A percentile compares a stretch with the other conserved stretches of the same genome.
These are phyloP conservation scores for Aechmea fasciata DNA, from an alignment of 176 grass and related monocot species.

Conservation along the genomic window DNA sequence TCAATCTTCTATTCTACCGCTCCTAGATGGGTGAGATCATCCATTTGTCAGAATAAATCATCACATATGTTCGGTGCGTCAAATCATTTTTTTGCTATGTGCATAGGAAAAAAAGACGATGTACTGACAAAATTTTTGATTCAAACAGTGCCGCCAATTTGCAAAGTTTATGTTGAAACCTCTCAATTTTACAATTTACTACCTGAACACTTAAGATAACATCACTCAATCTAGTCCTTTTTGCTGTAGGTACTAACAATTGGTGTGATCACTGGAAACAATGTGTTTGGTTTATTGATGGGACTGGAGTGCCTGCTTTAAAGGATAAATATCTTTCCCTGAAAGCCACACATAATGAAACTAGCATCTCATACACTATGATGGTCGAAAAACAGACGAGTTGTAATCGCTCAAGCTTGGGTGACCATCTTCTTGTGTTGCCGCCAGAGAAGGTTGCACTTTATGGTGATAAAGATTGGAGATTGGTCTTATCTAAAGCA, in stretches of 20 bases:
- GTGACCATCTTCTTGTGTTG: constrained; percentile 32
- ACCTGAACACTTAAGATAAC: not conserved
- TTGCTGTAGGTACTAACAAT: constrained; percentile 36
- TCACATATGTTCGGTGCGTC: constrained; percentile 21
- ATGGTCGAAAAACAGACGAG: constrained; percentile 16
- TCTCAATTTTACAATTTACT: not conserved
- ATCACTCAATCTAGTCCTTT: not conserved
- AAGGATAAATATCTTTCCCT: constrained; percentile 52
- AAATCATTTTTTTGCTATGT: constrained; percentile 1
- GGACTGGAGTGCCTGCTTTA: constrained; percentile 21
- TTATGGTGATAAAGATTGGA: constrained; percentile 83
- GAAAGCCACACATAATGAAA: constrained; percentile 66
- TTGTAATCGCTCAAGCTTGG: constrained; percentile 18
- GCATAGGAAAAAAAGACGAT: too few relatives aligned
- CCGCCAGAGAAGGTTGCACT: constrained; percentile 67
- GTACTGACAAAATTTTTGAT: too few relatives aligned
- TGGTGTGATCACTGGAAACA: constrained; percentile 99
- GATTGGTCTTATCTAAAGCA: constrained; percentile 36
- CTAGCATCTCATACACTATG: constrained; percentile 64
- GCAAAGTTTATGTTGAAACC: too few relatives aligned
- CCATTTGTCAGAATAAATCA: constrained; percentile 20
- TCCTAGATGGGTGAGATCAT: constrained; percentile 57
- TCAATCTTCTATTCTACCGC: constrained; percentile 86
- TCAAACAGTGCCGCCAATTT: too few relatives aligned
- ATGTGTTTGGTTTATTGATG: constrained; percentile 83